A percentile compares a stretch with the other conserved stretches of the same genome.
Evolutionary conservation across 2,329 filamentous ascomycete genomes (phyloP).

Genomic region (Colletotrichum tropicicola): DNA sequence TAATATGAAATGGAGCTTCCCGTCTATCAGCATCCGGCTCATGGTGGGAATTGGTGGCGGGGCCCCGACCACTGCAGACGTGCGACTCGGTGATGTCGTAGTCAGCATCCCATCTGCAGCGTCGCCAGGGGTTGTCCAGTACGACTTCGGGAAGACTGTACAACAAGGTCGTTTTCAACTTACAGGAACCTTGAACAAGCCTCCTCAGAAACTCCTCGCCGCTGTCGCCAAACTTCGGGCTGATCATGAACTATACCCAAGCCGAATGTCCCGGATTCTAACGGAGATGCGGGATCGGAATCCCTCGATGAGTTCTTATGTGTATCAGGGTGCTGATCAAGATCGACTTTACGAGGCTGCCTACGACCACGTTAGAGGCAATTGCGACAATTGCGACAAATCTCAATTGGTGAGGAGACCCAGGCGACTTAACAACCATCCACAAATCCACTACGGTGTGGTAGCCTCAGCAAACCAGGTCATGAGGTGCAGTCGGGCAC

Average conservation of each 20-base stretch:
- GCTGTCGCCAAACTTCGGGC: constrained; percentile 23
- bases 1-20: constrained; percentile 31
- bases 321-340: not conserved
- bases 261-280: not conserved
- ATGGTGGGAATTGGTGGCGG: constrained; percentile 42
- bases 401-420: not conserved
- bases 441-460: constrained; percentile 29
- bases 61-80: constrained; percentile 36
- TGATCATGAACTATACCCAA: not conserved
- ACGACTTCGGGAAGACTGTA: constrained; percentile 36
- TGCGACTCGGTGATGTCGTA: constrained; percentile 37
- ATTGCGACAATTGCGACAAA: not conserved
- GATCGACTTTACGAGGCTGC: constrained; percentile 2
- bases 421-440: not conserved
- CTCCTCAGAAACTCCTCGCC: constrained; percentile 23
- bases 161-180: constrained; percentile 20
- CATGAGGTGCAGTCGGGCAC: constrained; percentile 23
- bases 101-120: constrained; percentile 8
- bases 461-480: constrained; percentile 31
- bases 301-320: not conserved
- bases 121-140: constrained; percentile 34
- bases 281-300: not conserved
- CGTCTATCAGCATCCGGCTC: constrained; percentile 10
- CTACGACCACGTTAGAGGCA: not conserved
- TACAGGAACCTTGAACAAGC: constrained; percentile 30